Percentiles rank a stretch among this genome's conserved stretches.
Conservation (phyloP, 371 early-diverging fungal species). For the Mucor ambiguus region DNA sequence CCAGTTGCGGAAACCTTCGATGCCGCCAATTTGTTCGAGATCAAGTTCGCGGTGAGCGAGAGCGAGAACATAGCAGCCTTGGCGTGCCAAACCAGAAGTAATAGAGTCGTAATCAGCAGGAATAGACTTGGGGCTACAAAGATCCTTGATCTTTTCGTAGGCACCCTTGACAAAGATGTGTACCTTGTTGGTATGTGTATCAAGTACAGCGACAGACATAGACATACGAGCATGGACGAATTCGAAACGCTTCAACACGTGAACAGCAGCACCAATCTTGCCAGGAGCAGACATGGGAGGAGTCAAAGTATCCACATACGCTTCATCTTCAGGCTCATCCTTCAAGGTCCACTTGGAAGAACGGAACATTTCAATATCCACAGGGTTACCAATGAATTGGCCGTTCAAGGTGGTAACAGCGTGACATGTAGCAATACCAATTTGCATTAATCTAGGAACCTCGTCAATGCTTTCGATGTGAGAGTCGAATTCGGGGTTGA, state of each 20-base stretch:
- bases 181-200: slow-evolving; percentile 55
- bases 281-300: slow-evolving; percentile 31
- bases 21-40: slow-evolving; percentile 35
- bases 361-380: slow-evolving; percentile 94
- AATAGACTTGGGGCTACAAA: slow-evolving; percentile 53
- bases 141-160: slow-evolving; percentile 73
- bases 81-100: slow-evolving; percentile 59
- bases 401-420: slow-evolving; percentile 75
- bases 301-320: slow-evolving; percentile 47
- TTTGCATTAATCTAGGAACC: slow-evolving; percentile 48
- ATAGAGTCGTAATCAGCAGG: slow-evolving; percentile 68
- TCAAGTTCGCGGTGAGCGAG: slow-evolving; percentile 63
- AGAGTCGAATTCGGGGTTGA: slow-evolving; percentile 21
- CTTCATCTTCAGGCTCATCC: slow-evolving; percentile 20
- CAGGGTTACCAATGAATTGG: slow-evolving; percentile 76
- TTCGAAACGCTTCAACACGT: slow-evolving; percentile 76
- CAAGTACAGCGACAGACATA: slow-evolving; percentile 82
- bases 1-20: slow-evolving; percentile 47
- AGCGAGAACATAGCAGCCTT: slow-evolving; percentile 84
- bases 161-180: slow-evolving; percentile 86
- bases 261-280: slow-evolving; percentile 31
- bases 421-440: slow-evolving; percentile 84
- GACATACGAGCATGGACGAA: slow-evolving; percentile 85
- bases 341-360: slow-evolving; percentile 59
- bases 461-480: slow-evolving; percentile 39